Evolutionary conservation across 2,329 filamentous ascomycete genomes (phyloP).

Genomic region (Diaporthe eres): DNA sequence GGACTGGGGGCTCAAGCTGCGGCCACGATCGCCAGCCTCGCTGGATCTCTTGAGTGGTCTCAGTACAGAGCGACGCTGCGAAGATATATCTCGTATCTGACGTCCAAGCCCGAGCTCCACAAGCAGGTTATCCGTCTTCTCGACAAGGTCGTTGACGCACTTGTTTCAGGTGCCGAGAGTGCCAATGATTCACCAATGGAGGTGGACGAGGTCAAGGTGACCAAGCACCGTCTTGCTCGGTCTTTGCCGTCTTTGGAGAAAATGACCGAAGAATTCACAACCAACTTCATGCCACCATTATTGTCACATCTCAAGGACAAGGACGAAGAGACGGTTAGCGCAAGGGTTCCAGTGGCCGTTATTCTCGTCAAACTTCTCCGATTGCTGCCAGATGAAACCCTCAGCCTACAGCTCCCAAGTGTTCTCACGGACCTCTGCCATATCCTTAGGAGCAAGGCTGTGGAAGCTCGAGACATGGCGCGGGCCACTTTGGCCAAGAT

Average conservation of each 20-base stretch:
- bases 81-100: constrained; percentile 86
- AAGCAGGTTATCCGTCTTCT: constrained; percentile 89
- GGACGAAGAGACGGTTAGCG: constrained; percentile 93
- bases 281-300: constrained; percentile 83
- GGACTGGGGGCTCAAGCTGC: constrained; percentile 90
- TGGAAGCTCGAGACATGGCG: constrained; percentile 91
- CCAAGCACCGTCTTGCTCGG: constrained; percentile 65
- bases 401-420: constrained; percentile 82
- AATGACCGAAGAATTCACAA: constrained; percentile 78
- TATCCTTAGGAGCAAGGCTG: constrained; percentile 89
- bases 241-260: constrained; percentile 78
- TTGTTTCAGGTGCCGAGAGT: constrained; percentile 68
- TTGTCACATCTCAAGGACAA: constrained; percentile 92
- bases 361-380: constrained; percentile 90
- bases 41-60: constrained; percentile 86
- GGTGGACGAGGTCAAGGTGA: constrained; percentile 52
- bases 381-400: constrained; percentile 79
- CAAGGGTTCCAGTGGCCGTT: constrained; percentile 90
- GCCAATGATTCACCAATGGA: constrained; percentile 57
- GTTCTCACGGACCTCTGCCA: constrained; percentile 94
- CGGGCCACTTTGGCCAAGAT: constrained; percentile 90
- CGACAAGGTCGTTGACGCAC: constrained; percentile 83
- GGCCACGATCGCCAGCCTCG: constrained; percentile 81
- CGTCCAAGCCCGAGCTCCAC: constrained; percentile 83
- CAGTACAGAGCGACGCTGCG: constrained; percentile 89